Base-by-base conservation (phyloP, 768 basidiomycete genomes). In the Russula griseocarnosa region DNA sequence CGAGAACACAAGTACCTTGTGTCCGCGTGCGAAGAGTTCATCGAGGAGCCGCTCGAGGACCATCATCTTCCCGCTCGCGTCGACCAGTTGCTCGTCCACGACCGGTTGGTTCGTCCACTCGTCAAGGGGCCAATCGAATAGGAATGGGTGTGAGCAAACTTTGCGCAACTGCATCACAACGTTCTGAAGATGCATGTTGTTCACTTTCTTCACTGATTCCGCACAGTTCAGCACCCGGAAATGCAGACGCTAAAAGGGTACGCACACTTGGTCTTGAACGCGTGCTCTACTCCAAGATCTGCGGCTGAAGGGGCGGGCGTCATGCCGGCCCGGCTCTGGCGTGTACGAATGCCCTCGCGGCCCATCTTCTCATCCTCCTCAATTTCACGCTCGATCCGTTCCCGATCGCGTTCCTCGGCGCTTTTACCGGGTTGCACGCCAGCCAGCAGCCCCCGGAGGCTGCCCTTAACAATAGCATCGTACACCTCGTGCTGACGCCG, bases 21-120 rank as follows among this genome's bases (percentile, higher is more conserved):
- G 94, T 9, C 81, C 83, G 3, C 86, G 77, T 44, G 77, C 78
- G 75, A 98, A 92, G 34, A 99, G 76, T 61, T 87, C 94, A 36
- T 83, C 83, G 9, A 99, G 81, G 10, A 99, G 77, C 7, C 94
- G 84, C 66, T 98, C 91, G 0, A 99, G 82, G 3, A 99, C 78
- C 81, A 98, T 88, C 96, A 98, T 98, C 80, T 99, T 99, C 20
- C 97, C 97, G 61, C 90, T 93, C 0, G 86, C 85, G 61, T 88
- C 86, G 28, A 95, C 84, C 36, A 98, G 78, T 69, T 94, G 86
- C 28, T 90, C 86, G 68, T 90, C 85, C 44, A 95, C 74, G 49
- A 88, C 77, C 0, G 82, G 82, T 47, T 85, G 75, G n/a, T 77
- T 78, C 1, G 87, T 90, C 6, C 76, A 69, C 1, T 81, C 79